Evolutionary conservation across 768 basidiomycete species (phyloP), one percentile per base, ranked within the genome.

Genomic region (Tricholoma furcatifolium): DNA sequence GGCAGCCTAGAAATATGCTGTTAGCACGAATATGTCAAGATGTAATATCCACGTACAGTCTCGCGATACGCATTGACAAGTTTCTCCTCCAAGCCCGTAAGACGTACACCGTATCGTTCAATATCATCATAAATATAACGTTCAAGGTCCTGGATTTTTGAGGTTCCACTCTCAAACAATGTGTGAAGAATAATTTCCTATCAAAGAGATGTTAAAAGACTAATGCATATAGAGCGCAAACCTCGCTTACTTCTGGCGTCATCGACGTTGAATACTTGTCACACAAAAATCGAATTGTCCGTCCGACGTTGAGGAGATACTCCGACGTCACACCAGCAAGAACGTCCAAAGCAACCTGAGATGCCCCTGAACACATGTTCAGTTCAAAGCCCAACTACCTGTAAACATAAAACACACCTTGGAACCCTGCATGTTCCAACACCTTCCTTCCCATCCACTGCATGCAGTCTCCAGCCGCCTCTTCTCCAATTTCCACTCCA

Each of bases 131-230:
- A 82, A 64, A 98, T 82, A 65, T 97, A 94, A 11, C 85, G 79
- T 60, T 95, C 92, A 1, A 98, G 79, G 56, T 91, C 87, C 61
- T 84, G 78, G 8, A 93, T 73, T 50, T 83, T 80, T 0, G 91
- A 83, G 6, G 81, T 83, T 4, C 95, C 95, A 54, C 88, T 91
- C 70, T 97, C 93, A 59, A 94, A 91, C 15, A 98, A 73, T 0
- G 92, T 88, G 66, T 96, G 93, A 2, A 94, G 78, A 34, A 96
- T 85, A 31, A 97, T 95, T 84, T 96, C 93, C 93, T 96, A 53
- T n/a, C 27, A 27, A 31, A 34, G 10, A 15, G 15, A 21, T 21
- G 53, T 36, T 50, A 39, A 51, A 43, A 60, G 53, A 18, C 50
- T 43, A 45, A 32, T 14, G 21, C 38, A 18, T 18, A 12, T 6